Evolutionary conservation across 179 eudicot genomes (phyloP).

Genomic region (Sideroxylon spinosum): DNA sequence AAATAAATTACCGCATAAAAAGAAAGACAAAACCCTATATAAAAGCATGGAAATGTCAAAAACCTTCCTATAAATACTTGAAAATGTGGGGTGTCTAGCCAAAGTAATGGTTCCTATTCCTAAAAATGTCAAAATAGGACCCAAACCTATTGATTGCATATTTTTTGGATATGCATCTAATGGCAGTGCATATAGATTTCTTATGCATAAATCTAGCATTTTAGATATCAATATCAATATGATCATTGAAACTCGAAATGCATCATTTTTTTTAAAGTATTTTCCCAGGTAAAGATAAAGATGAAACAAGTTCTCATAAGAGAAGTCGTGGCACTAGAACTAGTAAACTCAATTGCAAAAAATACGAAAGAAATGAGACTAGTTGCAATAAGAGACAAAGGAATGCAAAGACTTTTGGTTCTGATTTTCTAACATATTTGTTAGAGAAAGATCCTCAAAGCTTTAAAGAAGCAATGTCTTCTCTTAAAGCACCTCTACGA

Average conservation of each 20-base stretch:
- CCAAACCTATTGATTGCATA: background rate
- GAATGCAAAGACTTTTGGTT: background rate
- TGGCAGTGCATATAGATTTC: constrained; percentile 1
- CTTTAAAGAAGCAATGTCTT: background rate
- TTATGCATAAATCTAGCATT: background rate
- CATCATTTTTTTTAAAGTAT: background rate
- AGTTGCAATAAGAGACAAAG: background rate
- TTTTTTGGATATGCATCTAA: constrained; percentile 9
- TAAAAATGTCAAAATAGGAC: background rate
- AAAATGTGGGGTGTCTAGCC: constrained; percentile 4
- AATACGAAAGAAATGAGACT: background rate
- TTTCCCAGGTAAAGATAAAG: background rate
- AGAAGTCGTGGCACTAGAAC: background rate
- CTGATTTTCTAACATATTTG: background rate
- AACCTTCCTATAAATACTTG: background rate
- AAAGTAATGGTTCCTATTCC: background rate
- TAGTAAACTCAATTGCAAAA: background rate
- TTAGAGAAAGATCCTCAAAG: background rate
- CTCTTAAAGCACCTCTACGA: background rate
- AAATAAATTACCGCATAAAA: background rate
- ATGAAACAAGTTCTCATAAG: background rate
- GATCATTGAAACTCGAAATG: background rate
- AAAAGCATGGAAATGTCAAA: background rate
- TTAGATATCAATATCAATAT: background rate
- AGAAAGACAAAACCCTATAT: background rate